Evolutionary conservation across 23 red algal species (phyloP).

Genomic region (Chondrus crispus): DNA sequence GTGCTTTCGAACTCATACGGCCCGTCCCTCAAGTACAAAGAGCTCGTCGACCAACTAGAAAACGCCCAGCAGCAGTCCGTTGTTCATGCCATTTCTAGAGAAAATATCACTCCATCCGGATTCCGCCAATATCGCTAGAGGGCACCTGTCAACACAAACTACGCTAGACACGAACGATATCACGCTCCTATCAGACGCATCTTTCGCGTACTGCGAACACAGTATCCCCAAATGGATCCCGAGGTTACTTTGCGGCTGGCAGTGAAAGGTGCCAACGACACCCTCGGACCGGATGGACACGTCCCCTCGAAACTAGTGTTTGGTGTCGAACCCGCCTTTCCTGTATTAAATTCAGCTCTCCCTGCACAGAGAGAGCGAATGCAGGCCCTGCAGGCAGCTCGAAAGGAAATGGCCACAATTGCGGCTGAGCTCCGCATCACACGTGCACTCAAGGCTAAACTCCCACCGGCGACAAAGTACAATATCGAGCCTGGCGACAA

Average conservation of each 20-base stretch:
- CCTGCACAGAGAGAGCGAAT: background rate
- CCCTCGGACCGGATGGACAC: background rate
- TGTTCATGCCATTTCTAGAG: background rate
- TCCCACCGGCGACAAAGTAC: background rate
- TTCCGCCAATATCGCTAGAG: background rate
- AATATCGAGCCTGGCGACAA: background rate
- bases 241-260: background rate
- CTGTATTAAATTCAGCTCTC: background rate
- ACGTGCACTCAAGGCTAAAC: background rate
- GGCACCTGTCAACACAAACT: background rate
- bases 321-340: background rate
- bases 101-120: background rate
- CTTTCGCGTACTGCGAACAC: background rate
- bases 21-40: background rate
- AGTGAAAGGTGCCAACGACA: background rate
- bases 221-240: background rate
- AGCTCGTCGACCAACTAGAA: background rate
- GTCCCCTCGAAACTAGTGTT: background rate
- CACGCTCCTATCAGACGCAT: background rate
- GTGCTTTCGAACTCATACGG: background rate
- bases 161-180: background rate
- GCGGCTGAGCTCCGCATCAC: background rate
- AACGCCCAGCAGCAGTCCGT: background rate
- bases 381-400: background rate
- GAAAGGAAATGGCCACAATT: background rate